Percentiles rank a stretch among this genome's conserved stretches.
These are phyloP conservation scores for Nadsonia fulvescens DNA, from an alignment of 805 yeast genomes.

Conservation along the genomic window DNA sequence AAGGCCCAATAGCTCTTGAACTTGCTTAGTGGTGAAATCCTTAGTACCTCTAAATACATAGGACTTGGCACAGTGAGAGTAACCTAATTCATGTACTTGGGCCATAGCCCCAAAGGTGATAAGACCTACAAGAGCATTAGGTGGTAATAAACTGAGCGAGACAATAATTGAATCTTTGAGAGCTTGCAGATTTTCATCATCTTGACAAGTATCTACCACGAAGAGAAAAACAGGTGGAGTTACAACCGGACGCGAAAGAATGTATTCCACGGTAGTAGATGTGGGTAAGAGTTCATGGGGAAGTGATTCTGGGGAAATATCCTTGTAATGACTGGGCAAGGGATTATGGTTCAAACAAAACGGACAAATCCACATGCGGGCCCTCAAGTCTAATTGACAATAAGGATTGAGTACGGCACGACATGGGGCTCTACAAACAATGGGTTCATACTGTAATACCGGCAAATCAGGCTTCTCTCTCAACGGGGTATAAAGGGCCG, in stretches of 20 bases:
- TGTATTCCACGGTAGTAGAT: slow-evolving; percentile 69
- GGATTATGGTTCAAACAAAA: slow-evolving; percentile 62
- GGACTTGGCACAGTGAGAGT: slow-evolving; percentile 46
- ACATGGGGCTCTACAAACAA: slow-evolving; percentile 64
- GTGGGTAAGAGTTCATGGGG: slow-evolving; percentile 60
- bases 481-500: slow-evolving; percentile 89
- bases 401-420: slow-evolving; percentile 70
- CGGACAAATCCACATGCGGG: slow-evolving; percentile 72
- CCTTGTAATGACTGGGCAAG: slow-evolving; percentile 68
- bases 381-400: slow-evolving; percentile 46
- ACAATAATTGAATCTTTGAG: slow-evolving; percentile 65
- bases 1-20: slow-evolving; percentile 45
- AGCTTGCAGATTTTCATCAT: slow-evolving; percentile 65
- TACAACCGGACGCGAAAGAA: slow-evolving; percentile 61
- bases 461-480: slow-evolving; percentile 60
- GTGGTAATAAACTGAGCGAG: slow-evolving; percentile 66
- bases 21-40: slow-evolving; percentile 39
- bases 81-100: slow-evolving; percentile 66
- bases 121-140: slow-evolving; percentile 73
- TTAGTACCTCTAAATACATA: slow-evolving; percentile 77
- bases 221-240: slow-evolving; percentile 77
- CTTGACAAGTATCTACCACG: slow-evolving; percentile 77
- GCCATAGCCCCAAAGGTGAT: slow-evolving; percentile 84
- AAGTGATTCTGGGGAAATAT: slow-evolving; percentile 51
- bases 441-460: slow-evolving; percentile 72